phyloP scores from a whole-genome alignment of 1,284 basidiomycete species.

The Ceratobasidium sp. region DNA sequence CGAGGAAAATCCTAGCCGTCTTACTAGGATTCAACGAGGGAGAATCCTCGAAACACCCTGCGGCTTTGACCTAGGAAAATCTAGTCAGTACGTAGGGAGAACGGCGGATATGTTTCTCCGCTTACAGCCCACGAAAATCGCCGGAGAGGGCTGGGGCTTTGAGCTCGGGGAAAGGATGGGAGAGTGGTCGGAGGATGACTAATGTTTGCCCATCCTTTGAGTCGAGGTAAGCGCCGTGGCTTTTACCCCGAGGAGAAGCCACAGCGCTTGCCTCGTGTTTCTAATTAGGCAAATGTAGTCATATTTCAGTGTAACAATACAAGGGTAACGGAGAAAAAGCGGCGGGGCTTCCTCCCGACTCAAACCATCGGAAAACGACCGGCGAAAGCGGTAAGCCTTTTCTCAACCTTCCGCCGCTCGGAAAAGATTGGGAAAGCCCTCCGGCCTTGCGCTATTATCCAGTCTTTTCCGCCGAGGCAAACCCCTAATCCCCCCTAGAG shows the following conservation, averaged over 20 bases:
- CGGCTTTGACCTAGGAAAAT: neutral
- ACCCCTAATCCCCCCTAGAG: neutral
- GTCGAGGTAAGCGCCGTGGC: neutral
- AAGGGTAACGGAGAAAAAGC: neutral
- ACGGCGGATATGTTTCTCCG: neutral
- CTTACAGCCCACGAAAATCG: neutral
- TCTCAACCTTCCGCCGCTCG: neutral
- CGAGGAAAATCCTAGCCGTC: neutral
- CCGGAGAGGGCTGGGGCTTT: neutral
- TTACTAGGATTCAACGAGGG: neutral
- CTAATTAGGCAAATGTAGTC: neutral
- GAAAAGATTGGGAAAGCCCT: neutral
- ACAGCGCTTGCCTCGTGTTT: neutral
- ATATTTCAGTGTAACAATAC: constrained; percentile 3
- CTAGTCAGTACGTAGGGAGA: neutral
- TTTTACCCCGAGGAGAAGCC: neutral
- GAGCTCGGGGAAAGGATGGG: neutral
- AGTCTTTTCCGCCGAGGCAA: neutral
- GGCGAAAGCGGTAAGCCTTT: neutral
- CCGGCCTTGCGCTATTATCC: neutral
- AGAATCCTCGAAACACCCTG: neutral
- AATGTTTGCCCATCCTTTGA: neutral
- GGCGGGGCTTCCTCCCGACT: neutral
- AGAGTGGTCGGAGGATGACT: neutral
- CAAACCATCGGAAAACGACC: neutral